These are phyloP conservation scores for Stenogyne calaminthoides DNA, from an alignment of 305 asterid genomes.

Conservation along the genomic window DNA sequence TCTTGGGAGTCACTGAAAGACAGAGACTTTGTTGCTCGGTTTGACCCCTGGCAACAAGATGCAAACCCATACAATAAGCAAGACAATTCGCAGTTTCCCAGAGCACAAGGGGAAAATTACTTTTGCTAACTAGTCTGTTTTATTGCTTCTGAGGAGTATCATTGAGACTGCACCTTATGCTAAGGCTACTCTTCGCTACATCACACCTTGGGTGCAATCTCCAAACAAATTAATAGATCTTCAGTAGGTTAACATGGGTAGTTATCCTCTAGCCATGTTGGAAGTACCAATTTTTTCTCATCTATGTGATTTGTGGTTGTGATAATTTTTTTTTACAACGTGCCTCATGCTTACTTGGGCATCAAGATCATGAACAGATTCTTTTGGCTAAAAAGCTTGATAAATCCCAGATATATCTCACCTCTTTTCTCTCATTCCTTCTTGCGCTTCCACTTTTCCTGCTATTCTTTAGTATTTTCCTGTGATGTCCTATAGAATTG, in stretches of 20 bases:
- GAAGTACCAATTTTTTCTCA: background rate
- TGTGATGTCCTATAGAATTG: background rate
- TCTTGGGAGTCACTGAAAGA: slow-evolving; percentile 68
- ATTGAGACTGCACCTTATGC: background rate
- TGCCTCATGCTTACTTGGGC: background rate
- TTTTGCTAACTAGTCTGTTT: slow-evolving; percentile 1
- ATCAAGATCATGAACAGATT: too few relatives aligned
- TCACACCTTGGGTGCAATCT: background rate
- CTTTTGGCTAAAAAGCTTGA: too few relatives aligned
- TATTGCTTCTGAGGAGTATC: slow-evolving; percentile 2
- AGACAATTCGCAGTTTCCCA: slow-evolving; percentile 59
- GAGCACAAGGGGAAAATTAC: slow-evolving; percentile 67
- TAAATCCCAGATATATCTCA: too few relatives aligned
- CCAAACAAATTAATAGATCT: background rate
- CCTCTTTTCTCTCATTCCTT: background rate
- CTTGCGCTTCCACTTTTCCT: background rate
- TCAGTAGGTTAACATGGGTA: background rate
- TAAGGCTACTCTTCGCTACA: background rate
- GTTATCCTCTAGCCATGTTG: background rate
- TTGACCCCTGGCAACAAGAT: slow-evolving; percentile 63
- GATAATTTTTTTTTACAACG: background rate
- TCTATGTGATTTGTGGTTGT: background rate
- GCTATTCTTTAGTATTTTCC: background rate
- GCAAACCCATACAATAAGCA: slow-evolving; percentile 60
- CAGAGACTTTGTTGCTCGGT: slow-evolving; percentile 42